Evolutionary conservation across 2,329 filamentous ascomycete genomes (phyloP).

Genomic region (Verticillium dahliae): DNA sequence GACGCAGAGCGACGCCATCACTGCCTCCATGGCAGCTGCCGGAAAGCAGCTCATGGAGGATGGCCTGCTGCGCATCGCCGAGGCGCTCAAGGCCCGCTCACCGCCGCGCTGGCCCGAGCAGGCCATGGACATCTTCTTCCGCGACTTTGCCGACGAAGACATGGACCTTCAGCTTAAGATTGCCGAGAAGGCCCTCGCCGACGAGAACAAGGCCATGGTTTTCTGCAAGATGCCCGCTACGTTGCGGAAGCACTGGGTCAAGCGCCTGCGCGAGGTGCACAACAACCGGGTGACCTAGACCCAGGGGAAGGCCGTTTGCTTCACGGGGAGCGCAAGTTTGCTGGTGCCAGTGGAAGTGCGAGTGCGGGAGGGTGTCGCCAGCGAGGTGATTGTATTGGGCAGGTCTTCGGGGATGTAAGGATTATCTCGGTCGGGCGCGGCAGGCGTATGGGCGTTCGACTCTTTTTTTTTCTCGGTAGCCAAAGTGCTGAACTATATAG

Average conservation of each 20-base stretch:
- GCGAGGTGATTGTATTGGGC: background rate
- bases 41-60: conserved; percentile 26
- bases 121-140: conserved; percentile 53
- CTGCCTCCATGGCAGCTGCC: conserved; percentile 13
- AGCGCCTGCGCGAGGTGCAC: conserved; percentile 40
- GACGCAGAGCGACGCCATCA: conserved; percentile 20
- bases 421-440: background rate
- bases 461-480: background rate
- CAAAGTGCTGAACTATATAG: background rate
- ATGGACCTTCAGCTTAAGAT: conserved; percentile 53
- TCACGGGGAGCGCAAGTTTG: background rate
- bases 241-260: conserved; percentile 51
- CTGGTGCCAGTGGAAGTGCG: background rate
- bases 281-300: conserved; percentile 24
- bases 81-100: conserved; percentile 30
- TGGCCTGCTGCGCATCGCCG: conserved; percentile 24
- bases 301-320: background rate
- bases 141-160: conserved; percentile 50
- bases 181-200: conserved; percentile 50
- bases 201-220: conserved; percentile 54
- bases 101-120: conserved; percentile 47
- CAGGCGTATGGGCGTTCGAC: background rate
- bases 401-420: background rate
- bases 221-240: conserved; percentile 54
- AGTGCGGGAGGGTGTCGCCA: background rate